These are phyloP conservation scores for Trichoderma asperellum DNA, from an alignment of 2,329 filamentous ascomycete genomes.

Conservation along the genomic window DNA sequence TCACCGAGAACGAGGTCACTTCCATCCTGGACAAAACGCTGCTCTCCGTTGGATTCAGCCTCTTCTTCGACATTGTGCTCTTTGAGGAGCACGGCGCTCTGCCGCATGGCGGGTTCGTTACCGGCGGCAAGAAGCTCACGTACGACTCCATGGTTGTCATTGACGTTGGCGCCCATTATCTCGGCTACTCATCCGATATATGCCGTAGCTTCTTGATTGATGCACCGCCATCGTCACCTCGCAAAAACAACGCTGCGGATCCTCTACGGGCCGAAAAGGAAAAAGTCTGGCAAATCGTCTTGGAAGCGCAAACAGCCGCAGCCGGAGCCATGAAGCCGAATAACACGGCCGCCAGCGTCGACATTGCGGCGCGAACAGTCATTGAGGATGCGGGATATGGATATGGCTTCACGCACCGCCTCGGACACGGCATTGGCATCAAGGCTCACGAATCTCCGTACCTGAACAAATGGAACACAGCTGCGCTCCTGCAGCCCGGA, in stretches of 20 bases:
- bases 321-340: constrained; percentile 55
- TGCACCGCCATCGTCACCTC: constrained; percentile 37
- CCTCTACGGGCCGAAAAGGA: constrained; percentile 53
- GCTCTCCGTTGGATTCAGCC: constrained; percentile 56
- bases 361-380: constrained; percentile 61
- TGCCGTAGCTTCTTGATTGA: constrained; percentile 64
- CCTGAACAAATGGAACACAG: constrained; percentile 63
- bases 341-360: constrained; percentile 60
- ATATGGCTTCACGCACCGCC: constrained; percentile 59
- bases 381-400: constrained; percentile 56
- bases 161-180: constrained; percentile 64
- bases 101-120: constrained; percentile 57
- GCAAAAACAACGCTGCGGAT: constrained; percentile 26
- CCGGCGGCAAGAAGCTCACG: constrained; percentile 37
- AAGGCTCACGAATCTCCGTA: constrained; percentile 69
- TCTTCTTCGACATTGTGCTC: constrained; percentile 64
- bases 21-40: constrained; percentile 59
- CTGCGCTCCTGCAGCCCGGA: constrained; percentile 52
- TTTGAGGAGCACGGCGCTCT: constrained; percentile 61
- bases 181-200: constrained; percentile 67
- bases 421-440: constrained; percentile 68
- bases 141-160: constrained; percentile 49
- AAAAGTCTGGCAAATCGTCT: constrained; percentile 61
- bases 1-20: constrained; percentile 63
- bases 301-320: constrained; percentile 64